These are phyloP conservation scores for Solanum okadae DNA, from an alignment of 257 asterid genomes.

Conservation along the genomic window DNA sequence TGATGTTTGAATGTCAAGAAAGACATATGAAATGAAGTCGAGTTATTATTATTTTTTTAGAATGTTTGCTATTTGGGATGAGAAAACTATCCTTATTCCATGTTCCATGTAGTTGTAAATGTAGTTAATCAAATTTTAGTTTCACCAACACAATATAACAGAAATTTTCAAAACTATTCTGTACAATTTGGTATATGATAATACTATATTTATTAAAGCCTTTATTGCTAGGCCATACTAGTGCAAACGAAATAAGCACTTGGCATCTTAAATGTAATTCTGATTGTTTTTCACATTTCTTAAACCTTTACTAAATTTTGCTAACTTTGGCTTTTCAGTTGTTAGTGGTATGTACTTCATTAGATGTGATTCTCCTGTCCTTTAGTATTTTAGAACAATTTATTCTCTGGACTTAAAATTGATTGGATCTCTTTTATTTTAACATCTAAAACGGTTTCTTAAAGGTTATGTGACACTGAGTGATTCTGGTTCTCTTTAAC, in stretches of 20 bases:
- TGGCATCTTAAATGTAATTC: neutral
- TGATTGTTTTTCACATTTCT: neutral
- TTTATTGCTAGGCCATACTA: too few relatives aligned
- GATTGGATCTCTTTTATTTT: neutral
- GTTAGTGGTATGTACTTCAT: neutral
- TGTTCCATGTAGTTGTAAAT: neutral
- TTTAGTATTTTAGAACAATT: neutral
- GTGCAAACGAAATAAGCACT: neutral
- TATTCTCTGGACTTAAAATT: neutral
- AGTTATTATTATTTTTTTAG: neutral
- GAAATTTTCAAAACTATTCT: neutral
- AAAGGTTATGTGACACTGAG: neutral
- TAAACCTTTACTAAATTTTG: neutral
- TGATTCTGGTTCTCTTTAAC: neutral
- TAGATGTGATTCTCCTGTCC: neutral
- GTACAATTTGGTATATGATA: neutral
- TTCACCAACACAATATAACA: neutral
- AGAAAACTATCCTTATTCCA: neutral
- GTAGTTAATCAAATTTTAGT: neutral
- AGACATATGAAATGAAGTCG: neutral
- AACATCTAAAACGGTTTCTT: neutral
- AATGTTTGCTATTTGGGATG: neutral
- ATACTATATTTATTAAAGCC: neutral
- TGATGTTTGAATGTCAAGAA: neutral
- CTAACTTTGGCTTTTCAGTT: neutral